Percentiles rank a stretch among this genome's conserved stretches.
Conservation (phyloP, 495 filamentous ascomycete genomes). For the Penicillium canariense region DNA sequence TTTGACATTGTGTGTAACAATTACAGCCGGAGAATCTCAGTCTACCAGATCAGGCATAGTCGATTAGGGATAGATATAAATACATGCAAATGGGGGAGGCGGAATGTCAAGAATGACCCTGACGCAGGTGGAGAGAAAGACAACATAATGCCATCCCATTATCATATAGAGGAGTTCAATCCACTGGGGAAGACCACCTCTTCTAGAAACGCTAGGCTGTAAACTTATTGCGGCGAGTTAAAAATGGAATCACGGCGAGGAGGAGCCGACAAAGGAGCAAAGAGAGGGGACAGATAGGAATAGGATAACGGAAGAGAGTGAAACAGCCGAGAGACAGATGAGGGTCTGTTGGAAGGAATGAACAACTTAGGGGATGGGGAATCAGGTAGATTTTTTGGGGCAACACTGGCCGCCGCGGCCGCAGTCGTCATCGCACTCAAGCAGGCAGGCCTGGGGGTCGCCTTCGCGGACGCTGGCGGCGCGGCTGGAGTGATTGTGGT, state of each 20-base stretch:
- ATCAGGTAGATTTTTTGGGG: conserved; percentile 38
- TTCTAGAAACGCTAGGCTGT: not conserved
- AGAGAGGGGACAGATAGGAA: not conserved
- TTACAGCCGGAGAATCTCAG: not conserved
- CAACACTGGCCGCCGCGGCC: conserved; percentile 71
- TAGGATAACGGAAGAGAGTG: not conserved
- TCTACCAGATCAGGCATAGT: not conserved
- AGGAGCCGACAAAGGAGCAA: not conserved
- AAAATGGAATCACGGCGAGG: not conserved
- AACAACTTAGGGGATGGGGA: not conserved
- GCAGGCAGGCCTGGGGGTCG: conserved; percentile 64
- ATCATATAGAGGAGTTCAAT: not conserved
- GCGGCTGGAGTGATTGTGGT: conserved; percentile 38
- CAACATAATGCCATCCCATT: conserved; percentile 4
- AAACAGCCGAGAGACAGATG: conserved; percentile 6
- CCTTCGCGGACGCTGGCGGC: conserved; percentile 50
- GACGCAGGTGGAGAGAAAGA: not conserved
- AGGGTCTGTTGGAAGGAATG: not conserved
- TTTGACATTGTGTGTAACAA: not conserved
- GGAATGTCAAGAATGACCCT: conserved; percentile 4
- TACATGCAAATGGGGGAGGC: conserved; percentile 14
- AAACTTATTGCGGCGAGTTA: not conserved
- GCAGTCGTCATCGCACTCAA: conserved; percentile 87
- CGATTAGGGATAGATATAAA: conserved; percentile 22
- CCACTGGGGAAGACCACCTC: not conserved